phyloP scores from a whole-genome alignment of 2,329 filamentous ascomycete species.

The Aspergillus pseudonomiae region DNA sequence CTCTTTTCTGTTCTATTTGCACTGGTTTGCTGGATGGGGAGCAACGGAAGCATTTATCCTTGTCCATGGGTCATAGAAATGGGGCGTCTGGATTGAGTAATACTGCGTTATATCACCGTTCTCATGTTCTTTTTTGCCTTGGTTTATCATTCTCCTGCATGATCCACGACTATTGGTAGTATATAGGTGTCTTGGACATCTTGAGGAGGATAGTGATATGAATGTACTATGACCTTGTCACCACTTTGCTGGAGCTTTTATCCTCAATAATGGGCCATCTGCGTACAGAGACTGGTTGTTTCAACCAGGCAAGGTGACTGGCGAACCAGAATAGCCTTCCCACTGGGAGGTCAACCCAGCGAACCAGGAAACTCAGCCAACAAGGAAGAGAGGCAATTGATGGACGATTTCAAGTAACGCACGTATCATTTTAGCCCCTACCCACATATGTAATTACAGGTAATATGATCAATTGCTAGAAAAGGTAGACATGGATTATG shows the following conservation, averaged over 20 bases:
- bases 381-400: not conserved
- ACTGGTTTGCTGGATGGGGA: not conserved
- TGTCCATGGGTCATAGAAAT: not conserved
- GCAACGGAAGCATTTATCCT: not conserved
- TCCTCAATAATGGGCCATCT: not conserved
- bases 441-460: not conserved
- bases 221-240: not conserved
- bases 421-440: not conserved
- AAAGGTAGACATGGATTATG: no score
- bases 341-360: not conserved
- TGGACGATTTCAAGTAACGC: no score
- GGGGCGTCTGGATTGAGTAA: slow-evolving; percentile 4
- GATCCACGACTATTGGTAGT: not conserved
- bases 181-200: not conserved
- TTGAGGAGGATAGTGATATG: not conserved
- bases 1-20: slow-evolving; percentile 7
- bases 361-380: not conserved
- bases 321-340: not conserved
- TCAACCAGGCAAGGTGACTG: no score
- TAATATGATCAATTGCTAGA: not conserved
- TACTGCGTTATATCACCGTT: not conserved
- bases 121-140: not conserved
- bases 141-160: not conserved
- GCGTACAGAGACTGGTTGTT: not conserved
- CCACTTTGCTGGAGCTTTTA: not conserved